These are phyloP conservation scores for Staphylotrichum longicolle DNA, from an alignment of 495 filamentous ascomycete species.

Conservation along the genomic window DNA sequence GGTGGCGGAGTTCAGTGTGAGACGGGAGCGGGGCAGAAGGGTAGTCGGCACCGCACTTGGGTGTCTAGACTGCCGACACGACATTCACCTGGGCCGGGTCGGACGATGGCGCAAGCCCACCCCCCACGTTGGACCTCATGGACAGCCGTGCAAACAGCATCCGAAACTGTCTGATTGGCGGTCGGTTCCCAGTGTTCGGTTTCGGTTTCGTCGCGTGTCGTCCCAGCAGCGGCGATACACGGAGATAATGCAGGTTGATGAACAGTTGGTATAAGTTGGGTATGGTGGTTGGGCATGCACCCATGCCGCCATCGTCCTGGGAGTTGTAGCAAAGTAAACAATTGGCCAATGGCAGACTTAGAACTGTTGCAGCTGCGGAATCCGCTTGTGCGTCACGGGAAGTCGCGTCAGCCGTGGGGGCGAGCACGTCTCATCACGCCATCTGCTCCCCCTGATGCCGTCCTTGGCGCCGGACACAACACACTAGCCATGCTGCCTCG, in stretches of 20 bases:
- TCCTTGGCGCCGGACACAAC: neutral
- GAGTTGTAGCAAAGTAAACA: neutral
- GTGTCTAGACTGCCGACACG: neutral
- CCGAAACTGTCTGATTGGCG: neutral
- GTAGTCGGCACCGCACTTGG: neutral
- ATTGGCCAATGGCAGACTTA: conserved; percentile 14
- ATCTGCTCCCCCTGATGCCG: conserved; percentile 9
- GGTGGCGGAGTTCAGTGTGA: too few relatives aligned
- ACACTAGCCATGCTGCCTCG: too few relatives aligned
- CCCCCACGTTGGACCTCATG: neutral
- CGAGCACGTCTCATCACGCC: conserved; percentile 32
- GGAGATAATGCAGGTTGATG: conserved; percentile 16
- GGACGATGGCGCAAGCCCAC: conserved; percentile 2
- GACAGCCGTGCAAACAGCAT: neutral
- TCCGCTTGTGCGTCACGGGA: neutral
- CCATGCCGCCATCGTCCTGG: conserved; percentile 12
- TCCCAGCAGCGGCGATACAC: neutral
- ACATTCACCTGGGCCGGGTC: neutral
- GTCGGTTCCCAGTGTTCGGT: neutral
- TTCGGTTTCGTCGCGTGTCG: neutral
- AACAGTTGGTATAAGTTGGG: neutral
- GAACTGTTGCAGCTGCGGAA: too few relatives aligned
- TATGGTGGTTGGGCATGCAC: neutral
- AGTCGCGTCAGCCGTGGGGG: conserved; percentile 21
- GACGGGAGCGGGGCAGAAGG: neutral